phyloP scores from a whole-genome alignment of 2,329 filamentous ascomycete species.

The Cadophora luteo-olivacea region DNA sequence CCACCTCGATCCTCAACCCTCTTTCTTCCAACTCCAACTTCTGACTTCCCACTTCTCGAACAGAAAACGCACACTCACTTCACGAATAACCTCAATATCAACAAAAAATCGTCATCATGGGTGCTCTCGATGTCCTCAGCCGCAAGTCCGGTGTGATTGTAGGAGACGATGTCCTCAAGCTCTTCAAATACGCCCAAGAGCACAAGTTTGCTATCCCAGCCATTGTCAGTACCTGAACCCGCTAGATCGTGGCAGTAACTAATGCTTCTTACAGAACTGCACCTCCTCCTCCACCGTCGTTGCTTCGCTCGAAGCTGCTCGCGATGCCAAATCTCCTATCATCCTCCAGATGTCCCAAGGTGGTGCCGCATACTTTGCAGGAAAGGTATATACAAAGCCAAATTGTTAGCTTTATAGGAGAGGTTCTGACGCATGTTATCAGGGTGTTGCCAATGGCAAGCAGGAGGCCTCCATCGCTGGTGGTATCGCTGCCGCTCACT shows the following conservation, averaged over 20 bases:
- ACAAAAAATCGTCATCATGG: slow-evolving; percentile 46
- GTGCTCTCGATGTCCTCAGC: slow-evolving; percentile 59
- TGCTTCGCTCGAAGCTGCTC: slow-evolving; percentile 90
- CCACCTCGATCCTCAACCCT: slow-evolving; percentile 14
- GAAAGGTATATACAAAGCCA: slow-evolving; percentile 63
- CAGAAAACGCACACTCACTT: slow-evolving; percentile 10
- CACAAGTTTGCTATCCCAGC: slow-evolving; percentile 89
- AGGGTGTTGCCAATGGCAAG: slow-evolving; percentile 80
- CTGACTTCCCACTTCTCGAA: neutral
- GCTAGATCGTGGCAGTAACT: neutral
- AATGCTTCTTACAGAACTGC: slow-evolving; percentile 66
- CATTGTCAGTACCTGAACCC: slow-evolving; percentile 56
- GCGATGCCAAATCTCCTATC: slow-evolving; percentile 88
- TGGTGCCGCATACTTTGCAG: slow-evolving; percentile 90
- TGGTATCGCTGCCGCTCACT: slow-evolving; percentile 88
- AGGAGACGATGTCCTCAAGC: slow-evolving; percentile 69
- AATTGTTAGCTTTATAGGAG: neutral
- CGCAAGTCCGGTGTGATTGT: slow-evolving; percentile 72
- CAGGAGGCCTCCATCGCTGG: slow-evolving; percentile 91
- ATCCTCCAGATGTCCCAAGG: slow-evolving; percentile 95
- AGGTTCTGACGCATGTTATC: slow-evolving; percentile 27
- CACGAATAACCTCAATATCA: slow-evolving; percentile 14
- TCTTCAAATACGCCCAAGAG: slow-evolving; percentile 81
- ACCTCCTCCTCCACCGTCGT: slow-evolving; percentile 91
- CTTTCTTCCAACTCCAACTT: neutral